Percentiles rank a stretch among this genome's conserved stretches.
Conservation (phyloP, 176 grass and related monocot species). For the Melocanna baccifera region DNA sequence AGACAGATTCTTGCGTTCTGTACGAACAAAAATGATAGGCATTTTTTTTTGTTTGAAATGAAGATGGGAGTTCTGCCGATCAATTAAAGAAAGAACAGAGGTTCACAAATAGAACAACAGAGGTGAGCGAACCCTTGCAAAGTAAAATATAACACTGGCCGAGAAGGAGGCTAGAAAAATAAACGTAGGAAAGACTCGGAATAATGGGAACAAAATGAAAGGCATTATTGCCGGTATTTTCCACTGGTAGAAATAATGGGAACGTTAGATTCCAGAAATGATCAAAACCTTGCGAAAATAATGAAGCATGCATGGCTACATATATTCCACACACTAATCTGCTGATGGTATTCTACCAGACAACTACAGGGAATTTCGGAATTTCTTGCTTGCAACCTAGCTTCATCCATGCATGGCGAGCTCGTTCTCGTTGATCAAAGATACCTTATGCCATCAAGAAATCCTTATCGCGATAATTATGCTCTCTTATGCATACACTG, state of each 20-base stretch:
- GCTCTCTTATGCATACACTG: neutral
- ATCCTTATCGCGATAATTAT: constrained; percentile 28
- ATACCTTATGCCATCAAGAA: constrained; percentile 34
- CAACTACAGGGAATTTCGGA: neutral
- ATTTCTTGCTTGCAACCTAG: neutral
- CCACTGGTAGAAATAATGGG: constrained; percentile 6
- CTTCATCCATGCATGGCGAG: neutral
- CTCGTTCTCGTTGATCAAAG: constrained; percentile 20
- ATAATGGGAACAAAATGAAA: constrained; percentile 3
- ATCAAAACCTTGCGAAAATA: neutral
- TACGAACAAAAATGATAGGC: constrained; percentile 19
- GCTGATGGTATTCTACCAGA: neutral
- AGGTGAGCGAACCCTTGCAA: too few species aligned
- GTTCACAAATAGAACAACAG: too few species aligned
- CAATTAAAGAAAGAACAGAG: too few species aligned
- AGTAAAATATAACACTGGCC: too few species aligned
- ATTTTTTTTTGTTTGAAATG: neutral
- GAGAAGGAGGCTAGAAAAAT: too few species aligned
- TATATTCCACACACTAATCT: neutral
- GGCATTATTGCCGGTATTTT: constrained; percentile 40
- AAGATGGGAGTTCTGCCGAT: too few species aligned
- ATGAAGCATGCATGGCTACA: neutral
- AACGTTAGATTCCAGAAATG: constrained; percentile 15
- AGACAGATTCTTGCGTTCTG: constrained; percentile 8
- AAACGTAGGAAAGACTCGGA: too few species aligned